Conservation (phyloP, 2,329 filamentous ascomycete species). For the Ceratocystis papillata region DNA sequence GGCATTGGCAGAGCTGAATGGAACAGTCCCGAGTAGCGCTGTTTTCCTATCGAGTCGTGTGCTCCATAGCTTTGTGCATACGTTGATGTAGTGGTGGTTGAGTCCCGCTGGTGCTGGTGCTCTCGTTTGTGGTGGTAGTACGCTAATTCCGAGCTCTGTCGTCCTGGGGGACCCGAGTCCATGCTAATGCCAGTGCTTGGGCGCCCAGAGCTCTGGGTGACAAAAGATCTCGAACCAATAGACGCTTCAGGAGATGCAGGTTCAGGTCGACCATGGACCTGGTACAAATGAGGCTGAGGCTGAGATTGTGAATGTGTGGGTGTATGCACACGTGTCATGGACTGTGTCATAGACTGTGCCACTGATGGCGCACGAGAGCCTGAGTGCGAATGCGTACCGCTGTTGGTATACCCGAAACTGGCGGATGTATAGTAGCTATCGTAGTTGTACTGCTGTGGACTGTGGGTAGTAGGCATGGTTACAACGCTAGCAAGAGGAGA, state of each 20-base stretch:
- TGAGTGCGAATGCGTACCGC: conserved; percentile 10
- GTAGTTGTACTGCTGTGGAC: conserved; percentile 47
- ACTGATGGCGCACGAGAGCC: conserved; percentile 25
- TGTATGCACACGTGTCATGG: conserved; percentile 1
- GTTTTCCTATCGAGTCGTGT: conserved; percentile 26
- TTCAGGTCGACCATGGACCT: conserved; percentile 8
- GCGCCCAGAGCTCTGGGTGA: conserved; percentile 37
- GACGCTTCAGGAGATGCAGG: conserved; percentile 18
- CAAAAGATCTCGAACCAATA: conserved; percentile 38
- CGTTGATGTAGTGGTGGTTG: conserved; percentile 36
- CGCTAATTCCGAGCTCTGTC: conserved; percentile 45
- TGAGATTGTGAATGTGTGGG: conserved; percentile 11
- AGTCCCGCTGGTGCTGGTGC: conserved; percentile 37
- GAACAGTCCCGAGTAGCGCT: conserved; percentile 60
- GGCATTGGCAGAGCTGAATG: conserved; percentile 76
- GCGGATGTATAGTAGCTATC: conserved; percentile 41
- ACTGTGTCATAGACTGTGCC: conserved; percentile 19
- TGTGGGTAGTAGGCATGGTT: conserved; percentile 30
- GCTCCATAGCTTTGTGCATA: conserved; percentile 37
- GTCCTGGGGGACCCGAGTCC: conserved; percentile 32
- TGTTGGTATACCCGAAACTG: neutral
- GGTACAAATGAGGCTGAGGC: conserved; percentile 24
- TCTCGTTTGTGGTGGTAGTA: conserved; percentile 29
- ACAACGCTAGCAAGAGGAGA: conserved; percentile 44
- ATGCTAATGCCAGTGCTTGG: conserved; percentile 52